Evolutionary conservation across 2,329 filamentous ascomycete genomes (phyloP), one percentile per base, ranked within the genome.

Genomic region (Aphanoascus verrucosus): DNA sequence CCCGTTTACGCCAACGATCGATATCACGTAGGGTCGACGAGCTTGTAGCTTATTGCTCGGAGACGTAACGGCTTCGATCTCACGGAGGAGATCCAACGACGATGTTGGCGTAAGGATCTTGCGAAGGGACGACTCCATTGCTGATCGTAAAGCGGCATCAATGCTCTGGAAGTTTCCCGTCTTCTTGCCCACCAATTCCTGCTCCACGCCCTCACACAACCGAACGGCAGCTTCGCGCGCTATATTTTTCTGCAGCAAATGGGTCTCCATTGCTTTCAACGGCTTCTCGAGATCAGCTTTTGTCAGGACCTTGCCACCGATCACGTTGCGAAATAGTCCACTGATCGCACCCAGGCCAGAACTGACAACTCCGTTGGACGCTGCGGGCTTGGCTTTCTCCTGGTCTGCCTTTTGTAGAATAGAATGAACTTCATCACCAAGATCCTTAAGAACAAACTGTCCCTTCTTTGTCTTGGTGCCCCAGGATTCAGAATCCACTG

Each of bases 41-140:
- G 80, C 74, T 56, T 83, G 76, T 31, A 82, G 83, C 2, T 82
- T 79, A 19, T 74, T 75, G 0, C 84, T 73, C 0, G 87, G 84
- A 9, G 80, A 76, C 5, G 82, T 84, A 57, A 94, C 81, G 43
- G 84, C 79, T 65, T 91, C 84, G 61, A 98, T 97, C 67, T 95
- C 89, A 62, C 90, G 88, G 45, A 98, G 83, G 47, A 98, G 82
- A 69, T 98, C 93, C 58, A 97, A 80, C 2, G 91, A 97, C 5
- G 86, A 90, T 1, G 91, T 96, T 0, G 94, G 94, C 0, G 93
- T 98, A 48, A 98, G 81, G 69, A 98, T 97, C 69, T 94, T 94
- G 55, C 85, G 88, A 34, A 98, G 78, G 1, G 93, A 94, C 17
- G 86, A 85, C 69, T 95, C 87, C 83, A 96, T 94, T 32, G 90